phyloP scores from a whole-genome alignment of 1,284 basidiomycete genomes.

The Fomitopsis schrenkii region DNA sequence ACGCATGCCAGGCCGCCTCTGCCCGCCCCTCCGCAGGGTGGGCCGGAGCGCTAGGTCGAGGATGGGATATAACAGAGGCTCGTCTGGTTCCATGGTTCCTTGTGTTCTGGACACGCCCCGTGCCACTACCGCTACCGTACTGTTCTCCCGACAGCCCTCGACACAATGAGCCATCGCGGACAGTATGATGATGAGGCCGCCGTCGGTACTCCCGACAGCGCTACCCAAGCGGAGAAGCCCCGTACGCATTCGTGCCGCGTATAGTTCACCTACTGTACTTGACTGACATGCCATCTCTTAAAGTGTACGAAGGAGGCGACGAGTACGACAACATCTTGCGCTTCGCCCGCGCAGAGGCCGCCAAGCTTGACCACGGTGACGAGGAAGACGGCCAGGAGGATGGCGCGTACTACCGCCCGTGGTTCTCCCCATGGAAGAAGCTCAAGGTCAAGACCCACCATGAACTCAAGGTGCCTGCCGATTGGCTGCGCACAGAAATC shows the following conservation, averaged over 20 bases:
- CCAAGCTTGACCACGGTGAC: constrained; percentile 5
- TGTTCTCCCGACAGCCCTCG: neutral
- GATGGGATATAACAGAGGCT: neutral
- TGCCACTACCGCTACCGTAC: neutral
- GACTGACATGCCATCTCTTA: neutral
- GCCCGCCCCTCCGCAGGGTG: neutral
- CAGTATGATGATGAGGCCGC: neutral
- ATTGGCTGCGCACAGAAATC: constrained; percentile 8
- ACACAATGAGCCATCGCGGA: neutral
- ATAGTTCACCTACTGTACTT: no score
- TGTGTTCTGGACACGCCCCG: neutral
- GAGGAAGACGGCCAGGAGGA: constrained; percentile 2
- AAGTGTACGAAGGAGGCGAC: constrained; percentile 7
- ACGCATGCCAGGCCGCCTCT: neutral
- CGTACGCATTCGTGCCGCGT: neutral
- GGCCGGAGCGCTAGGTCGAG: neutral
- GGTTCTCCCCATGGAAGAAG: constrained; percentile 9
- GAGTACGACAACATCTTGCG: constrained; percentile 7
- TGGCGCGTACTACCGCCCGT: constrained; percentile 1
- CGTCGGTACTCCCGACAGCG: neutral
- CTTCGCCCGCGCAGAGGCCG: constrained; percentile 7
- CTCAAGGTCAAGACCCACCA: neutral
- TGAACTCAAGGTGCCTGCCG: constrained; percentile 4
- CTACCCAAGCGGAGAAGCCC: neutral
- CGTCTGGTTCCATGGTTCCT: neutral